Percentiles rank a stretch among this genome's conserved stretches.
Conservation (phyloP, 2,329 filamentous ascomycete species). For the Tetracladium maxilliforme region DNA sequence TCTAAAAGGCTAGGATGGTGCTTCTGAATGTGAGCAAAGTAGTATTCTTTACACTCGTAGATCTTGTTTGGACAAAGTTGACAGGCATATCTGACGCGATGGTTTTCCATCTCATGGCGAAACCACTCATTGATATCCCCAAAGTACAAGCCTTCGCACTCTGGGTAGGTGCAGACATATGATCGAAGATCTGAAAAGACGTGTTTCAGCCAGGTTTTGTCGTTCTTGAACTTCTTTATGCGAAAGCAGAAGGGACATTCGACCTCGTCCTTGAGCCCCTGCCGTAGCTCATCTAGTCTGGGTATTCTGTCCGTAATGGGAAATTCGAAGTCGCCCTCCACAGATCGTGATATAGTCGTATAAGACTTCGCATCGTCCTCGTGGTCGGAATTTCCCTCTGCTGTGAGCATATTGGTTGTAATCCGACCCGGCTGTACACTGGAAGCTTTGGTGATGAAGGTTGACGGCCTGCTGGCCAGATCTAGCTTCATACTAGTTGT, state of each 20-base stretch:
- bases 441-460: too few species aligned
- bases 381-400: too few species aligned
- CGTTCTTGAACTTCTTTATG: conserved; percentile 5
- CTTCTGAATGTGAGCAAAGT: conserved; percentile 5
- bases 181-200: conserved; percentile 17
- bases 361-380: too few species aligned
- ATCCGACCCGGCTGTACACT: too few species aligned
- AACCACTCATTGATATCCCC: conserved; percentile 15
- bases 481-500: too few species aligned
- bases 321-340: background rate
- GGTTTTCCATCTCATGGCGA: conserved; percentile 14
- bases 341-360: too few species aligned
- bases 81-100: conserved; percentile 13
- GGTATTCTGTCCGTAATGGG: background rate
- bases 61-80: conserved; percentile 6
- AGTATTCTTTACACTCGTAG: conserved; percentile 4
- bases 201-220: conserved; percentile 12
- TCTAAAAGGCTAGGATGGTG: conserved; percentile 3
- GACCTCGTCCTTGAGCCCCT: conserved; percentile 6
- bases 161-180: conserved; percentile 18
- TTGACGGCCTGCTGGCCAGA: too few species aligned
- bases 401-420: too few species aligned
- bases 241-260: conserved; percentile 9
- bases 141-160: conserved; percentile 14
- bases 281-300: conserved; percentile 8